Conservation (phyloP, 2,329 filamentous ascomycete genomes). For the Venturia carpophila region DNA sequence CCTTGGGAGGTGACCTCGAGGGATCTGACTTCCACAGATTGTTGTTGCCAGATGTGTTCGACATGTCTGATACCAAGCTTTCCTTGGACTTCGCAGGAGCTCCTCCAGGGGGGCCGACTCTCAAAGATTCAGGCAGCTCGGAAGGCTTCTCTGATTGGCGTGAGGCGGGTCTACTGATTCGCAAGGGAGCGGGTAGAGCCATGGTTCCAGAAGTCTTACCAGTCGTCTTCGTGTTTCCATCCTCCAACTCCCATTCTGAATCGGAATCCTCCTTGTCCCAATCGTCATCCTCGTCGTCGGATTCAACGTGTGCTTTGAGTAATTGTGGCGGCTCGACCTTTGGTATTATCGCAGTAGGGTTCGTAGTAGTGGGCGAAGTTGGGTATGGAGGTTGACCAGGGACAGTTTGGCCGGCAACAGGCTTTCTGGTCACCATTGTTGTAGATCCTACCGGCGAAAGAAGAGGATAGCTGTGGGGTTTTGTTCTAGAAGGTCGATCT, state of each 20-base stretch:
- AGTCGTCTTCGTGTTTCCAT: slow-evolving; percentile 22
- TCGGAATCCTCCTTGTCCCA: slow-evolving; percentile 21
- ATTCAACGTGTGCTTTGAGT: not conserved
- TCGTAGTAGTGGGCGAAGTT: not conserved
- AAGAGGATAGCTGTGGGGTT: not conserved
- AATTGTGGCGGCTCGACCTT: not conserved
- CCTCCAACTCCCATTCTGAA: slow-evolving; percentile 20
- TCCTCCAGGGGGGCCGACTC: slow-evolving; percentile 20
- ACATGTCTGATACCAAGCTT: slow-evolving; percentile 14
- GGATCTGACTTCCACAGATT: slow-evolving; percentile 14
- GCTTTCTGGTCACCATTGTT: slow-evolving; percentile 18
- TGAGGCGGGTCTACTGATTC: slow-evolving; percentile 15
- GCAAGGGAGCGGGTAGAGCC: slow-evolving; percentile 16
- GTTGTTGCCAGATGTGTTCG: not conserved
- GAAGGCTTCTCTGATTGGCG: slow-evolving; percentile 10
- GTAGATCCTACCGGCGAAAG: not conserved
- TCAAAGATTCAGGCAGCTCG: slow-evolving; percentile 21
- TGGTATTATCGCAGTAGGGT: not conserved
- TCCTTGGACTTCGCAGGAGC: slow-evolving; percentile 17
- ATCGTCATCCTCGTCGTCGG: slow-evolving; percentile 19
- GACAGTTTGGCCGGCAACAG: not conserved
- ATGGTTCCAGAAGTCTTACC: not conserved
- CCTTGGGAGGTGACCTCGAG: slow-evolving; percentile 5
- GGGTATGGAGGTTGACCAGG: not conserved
- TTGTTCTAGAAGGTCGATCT: not conserved